phyloP scores from a whole-genome alignment of 768 basidiomycete species.

The Sutorius australiensis region DNA sequence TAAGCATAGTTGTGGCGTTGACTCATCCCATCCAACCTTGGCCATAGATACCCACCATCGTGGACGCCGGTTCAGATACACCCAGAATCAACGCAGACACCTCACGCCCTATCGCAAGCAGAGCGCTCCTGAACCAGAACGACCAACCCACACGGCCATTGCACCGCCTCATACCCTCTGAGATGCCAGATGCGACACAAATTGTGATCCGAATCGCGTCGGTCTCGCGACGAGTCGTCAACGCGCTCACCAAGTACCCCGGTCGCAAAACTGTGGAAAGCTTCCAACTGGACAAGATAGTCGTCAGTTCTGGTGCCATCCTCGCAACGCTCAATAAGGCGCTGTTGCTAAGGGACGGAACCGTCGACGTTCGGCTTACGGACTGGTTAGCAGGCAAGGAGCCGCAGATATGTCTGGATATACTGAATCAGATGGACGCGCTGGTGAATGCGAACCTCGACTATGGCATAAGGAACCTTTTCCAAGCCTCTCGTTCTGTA shows the following conservation, averaged over 20 bases:
- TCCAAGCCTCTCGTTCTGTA: background rate
- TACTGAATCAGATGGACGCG: background rate
- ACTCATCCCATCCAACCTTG: too few relatives aligned
- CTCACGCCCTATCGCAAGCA: too few relatives aligned
- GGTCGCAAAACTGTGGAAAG: conserved; percentile 3
- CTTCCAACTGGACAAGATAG: conserved; percentile 3
- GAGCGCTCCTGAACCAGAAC: too few relatives aligned
- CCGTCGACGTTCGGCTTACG: background rate
- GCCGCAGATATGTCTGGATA: conserved; percentile 1
- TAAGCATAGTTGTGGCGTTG: too few relatives aligned
- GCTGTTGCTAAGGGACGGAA: background rate
- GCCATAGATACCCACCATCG: too few relatives aligned
- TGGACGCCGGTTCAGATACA: too few relatives aligned
- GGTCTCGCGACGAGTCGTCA: conserved; percentile 2
- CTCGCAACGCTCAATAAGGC: conserved; percentile 6
- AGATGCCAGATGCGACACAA: background rate
- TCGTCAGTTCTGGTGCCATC: conserved; percentile 3
- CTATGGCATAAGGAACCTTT: background rate
- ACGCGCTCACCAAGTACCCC: background rate
- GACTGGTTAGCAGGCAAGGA: conserved; percentile 6
- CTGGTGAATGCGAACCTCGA: background rate
- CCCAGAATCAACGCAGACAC: too few relatives aligned
- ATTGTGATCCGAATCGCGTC: conserved; percentile 6
- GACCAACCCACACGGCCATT: background rate
- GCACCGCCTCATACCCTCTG: too few relatives aligned